Evolutionary conservation across 306 rosid genomes (phyloP), one percentile per base, ranked within the genome.

Genomic region (Quercus alba): DNA sequence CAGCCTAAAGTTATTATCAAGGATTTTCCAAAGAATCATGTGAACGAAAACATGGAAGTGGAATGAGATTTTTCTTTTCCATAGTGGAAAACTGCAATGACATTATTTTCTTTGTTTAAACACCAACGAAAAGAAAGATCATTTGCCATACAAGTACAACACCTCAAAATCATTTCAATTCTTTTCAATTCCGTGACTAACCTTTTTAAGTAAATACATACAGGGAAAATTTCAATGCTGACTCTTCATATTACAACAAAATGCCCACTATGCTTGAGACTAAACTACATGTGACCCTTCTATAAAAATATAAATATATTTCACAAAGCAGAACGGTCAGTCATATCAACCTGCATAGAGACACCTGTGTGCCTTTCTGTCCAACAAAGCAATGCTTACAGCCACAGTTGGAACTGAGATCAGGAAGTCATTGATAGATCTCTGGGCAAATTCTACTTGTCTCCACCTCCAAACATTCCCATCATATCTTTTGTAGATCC

Each of bases 391-490:
- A 63, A 63, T 15, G 41, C 41, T 28, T 28, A 63, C 38, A 59
- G 70, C 64, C 68, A 17, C 66, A 67, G 78, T 75, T 33, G 59
- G 35, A 26, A 59, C 66, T 20, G 49, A 75, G 41, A 21, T 70
- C 49, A 41, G 46, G 62, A 66, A 63, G 66, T 63, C 49, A 49
- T 20, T 68, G 31, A 5, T 14, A 7, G n/a, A 11, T n/a, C 15
- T 38, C 56, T 0, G 55, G 1, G 72, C 21, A 15, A 33, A 51
- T 5, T 78, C 83, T 90, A 84, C 44, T 88, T 87, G 25, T 89
- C 88, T 56, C 89, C 91, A 23, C 90, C 97, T 66, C 97, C 97
- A 21, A 94, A 81, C 97, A 91, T 90, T 56, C 97, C 89, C 97
- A 91, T 90, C 98, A 93, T 91, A 67, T 93, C 98, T 74, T 91